Percentiles rank a stretch among this genome's conserved stretches.
Conservation (phyloP, 164 flowering plant genomes). For the Akebia trifoliata region DNA sequence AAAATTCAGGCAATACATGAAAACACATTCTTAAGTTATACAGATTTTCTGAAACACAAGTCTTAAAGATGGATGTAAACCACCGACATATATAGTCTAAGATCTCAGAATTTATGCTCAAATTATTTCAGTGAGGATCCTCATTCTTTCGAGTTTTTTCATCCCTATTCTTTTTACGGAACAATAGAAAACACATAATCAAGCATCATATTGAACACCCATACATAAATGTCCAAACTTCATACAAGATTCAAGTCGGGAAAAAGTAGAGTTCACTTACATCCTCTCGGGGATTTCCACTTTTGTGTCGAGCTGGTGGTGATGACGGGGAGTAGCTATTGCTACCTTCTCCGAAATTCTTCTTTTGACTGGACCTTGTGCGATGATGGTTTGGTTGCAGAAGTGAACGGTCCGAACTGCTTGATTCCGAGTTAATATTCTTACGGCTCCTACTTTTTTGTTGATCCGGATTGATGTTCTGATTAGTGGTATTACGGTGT, state of each 20-base stretch:
- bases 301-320: conserved; percentile 19
- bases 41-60: too few species aligned
- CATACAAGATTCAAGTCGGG: neutral
- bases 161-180: too few species aligned
- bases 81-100: too few species aligned
- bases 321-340: conserved; percentile 16
- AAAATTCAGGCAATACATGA: neutral
- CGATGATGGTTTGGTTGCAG: conserved; percentile 15
- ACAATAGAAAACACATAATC: too few species aligned
- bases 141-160: too few species aligned
- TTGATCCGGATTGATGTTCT: neutral
- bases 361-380: conserved; percentile 23
- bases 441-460: conserved; percentile 16
- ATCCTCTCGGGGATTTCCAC: conserved; percentile 18
- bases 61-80: too few species aligned
- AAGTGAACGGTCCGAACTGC: conserved; percentile 32
- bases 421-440: conserved; percentile 25
- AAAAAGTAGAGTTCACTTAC: conserved; percentile 16
- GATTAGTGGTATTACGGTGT: conserved; percentile 7
- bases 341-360: conserved; percentile 16
- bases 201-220: too few species aligned
- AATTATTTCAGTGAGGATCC: too few species aligned
- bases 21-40: too few species aligned
- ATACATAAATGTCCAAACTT: too few species aligned
- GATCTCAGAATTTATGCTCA: too few species aligned